Evolutionary conservation across 2,329 filamentous ascomycete species (phyloP), one percentile per base, ranked within the genome.

Genomic region (Alternaria brassicicola): DNA sequence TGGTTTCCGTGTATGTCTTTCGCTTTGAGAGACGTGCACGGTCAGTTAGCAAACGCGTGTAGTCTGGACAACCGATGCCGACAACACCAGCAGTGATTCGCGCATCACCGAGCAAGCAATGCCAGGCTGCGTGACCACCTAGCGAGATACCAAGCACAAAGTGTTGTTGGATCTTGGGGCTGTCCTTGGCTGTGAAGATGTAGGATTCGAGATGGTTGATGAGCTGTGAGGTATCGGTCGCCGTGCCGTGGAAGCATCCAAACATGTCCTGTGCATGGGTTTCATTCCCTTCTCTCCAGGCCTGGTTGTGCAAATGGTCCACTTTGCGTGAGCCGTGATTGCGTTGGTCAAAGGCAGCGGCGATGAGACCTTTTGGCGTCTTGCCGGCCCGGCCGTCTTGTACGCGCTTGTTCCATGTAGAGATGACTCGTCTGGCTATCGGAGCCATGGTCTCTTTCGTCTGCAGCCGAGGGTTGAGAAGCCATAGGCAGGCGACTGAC

Each of bases 231-330:
- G 89, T 88, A 75, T 98, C 94, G n/a, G 81, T 78, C 13, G 90
- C 89, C 0, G 91, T 94, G 51, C 86, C 87, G 64, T 85, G 85
- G 59, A 93, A 89, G 61, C 87, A 86, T 28, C 86, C 88, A 74
- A 95, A 93, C 93, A 99, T 97, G 76, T 99, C 95, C 73, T 92
- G 87, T 0, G 93, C 94, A 79, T 98, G 95, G 6, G 83, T 85
- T 7, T 84, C 81, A 73, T 97, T 97, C 28, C 92, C 93, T 35
- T 86, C 78, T 41, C 86, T 85, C 94, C 93, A 98, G 4, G 89
- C 84, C 66, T 89, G 82, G 75, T 97, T 98, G 25, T 89, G 87
- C 17, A 83, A 66, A 7, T 85, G 79, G 67, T 89, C 84, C 2
- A 94, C 85, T 58, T 88, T 78, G 53, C 95, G 82, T 3, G 85